Evolutionary conservation across 345 rosid species (phyloP).

Genomic region (Populus pruinosa): DNA sequence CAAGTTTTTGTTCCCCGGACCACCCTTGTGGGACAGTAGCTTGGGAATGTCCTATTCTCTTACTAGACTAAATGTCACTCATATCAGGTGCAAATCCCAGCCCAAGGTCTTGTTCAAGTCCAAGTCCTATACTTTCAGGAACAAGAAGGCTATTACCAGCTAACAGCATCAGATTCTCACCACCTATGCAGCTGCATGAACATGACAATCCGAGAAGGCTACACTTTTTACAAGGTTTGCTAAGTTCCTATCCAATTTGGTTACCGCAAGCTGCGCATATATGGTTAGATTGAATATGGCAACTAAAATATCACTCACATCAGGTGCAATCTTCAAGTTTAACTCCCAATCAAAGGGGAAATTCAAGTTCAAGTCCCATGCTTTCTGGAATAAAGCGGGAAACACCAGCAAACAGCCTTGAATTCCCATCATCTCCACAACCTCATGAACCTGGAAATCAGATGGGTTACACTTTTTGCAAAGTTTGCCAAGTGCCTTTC

Average conservation of each 20-base stretch:
- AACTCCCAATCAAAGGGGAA: not conserved
- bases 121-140: not conserved
- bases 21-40: too few relatives aligned
- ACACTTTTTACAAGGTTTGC: not conserved
- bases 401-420: not conserved
- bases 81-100: not conserved
- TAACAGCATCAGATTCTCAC: too few relatives aligned
- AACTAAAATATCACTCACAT: not conserved
- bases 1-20: too few relatives aligned
- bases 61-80: too few relatives aligned
- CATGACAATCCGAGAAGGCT: too few relatives aligned
- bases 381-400: slow-evolving; percentile 9
- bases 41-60: too few relatives aligned
- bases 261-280: not conserved
- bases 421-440: slow-evolving; percentile 3
- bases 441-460: not conserved
- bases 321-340: slow-evolving; percentile 13
- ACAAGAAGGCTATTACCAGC: too few relatives aligned
- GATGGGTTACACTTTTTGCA: slow-evolving; percentile 2
- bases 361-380: not conserved
- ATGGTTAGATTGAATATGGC: not conserved
- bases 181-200: too few relatives aligned
- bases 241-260: not conserved
- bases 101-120: not conserved
- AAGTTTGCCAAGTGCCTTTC: slow-evolving; percentile 24